Evolutionary conservation across 192 early-diverging fungal species (phyloP), one percentile per base, ranked within the genome.

Genomic region (Pilaira anomala): DNA sequence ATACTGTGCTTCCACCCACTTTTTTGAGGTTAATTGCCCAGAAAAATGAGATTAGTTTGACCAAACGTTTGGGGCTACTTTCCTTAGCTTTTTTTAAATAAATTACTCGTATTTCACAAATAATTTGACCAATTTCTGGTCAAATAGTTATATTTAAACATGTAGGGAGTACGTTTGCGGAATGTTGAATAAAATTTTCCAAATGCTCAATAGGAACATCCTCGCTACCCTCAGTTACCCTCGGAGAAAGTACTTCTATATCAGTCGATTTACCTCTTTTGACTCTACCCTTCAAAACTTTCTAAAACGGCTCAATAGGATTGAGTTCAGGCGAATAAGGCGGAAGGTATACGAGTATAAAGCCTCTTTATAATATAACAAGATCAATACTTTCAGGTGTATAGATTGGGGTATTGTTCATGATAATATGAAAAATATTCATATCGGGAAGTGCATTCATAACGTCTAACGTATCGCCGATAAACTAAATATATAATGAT

Each of bases 361-460:
- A 45, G 16, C 44, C 3, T 25, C 26, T 55, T 55, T 54, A 5
- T 54, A 33, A 36, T 36, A 55, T 28, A 9, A 55, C 33, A 55
- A 25, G 53, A 55, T 55, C 30, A 36, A 55, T 1, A 36, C 3
- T 11, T 55, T 33, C 53, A 55, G 26, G 53, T 28, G 52, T 26
- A 33, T 54, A 33, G 48, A 50, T 26, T 50, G 48, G 29, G 30
- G 26, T 14, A 55, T 55, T 55, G 53, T 36, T 18, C 29, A 33
- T 55, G 33, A 55, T 25, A 55, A 28, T 36, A 55, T 55, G 29
- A 33, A 55, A 55, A 9, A 26, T 25, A 16, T 55, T 55, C 30
- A 55, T 36, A 25, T 16, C 26, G 53, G 30, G 26, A 36, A 54
- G 30, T 55, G 9, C 30, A 16, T 55, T 3, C 7, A 18, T 55